Base-by-base conservation (phyloP, 2,329 filamentous ascomycete genomes). In the Periconia sp. region DNA sequence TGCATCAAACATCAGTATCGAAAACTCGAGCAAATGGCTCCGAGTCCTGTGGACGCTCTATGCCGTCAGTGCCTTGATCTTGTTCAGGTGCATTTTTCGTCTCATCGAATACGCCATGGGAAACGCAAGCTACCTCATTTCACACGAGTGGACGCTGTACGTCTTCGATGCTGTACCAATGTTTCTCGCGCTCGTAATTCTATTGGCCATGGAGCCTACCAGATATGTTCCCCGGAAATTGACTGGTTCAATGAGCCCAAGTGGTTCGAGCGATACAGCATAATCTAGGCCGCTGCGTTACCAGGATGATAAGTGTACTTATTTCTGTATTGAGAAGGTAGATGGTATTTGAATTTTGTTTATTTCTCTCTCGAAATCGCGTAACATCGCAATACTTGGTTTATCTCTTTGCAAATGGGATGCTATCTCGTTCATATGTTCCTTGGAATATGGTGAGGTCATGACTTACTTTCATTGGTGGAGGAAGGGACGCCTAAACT, bases 31-130 rank as follows among this genome's bases (percentile, higher is more conserved):
- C 7, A 48, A 59, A 1, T 71, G 69, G 68, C 61, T 50, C 45
- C 67, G 58, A 52, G 65, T 69, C 53, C 51, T 71, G 2, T 63
- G 61, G 56, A 72, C 73, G 0, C 68, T 84, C 17, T 83, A 84
- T 60, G 55, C 64, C 3, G 72, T 77, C 45, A 79, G 76, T 58
- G 57, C 68, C 1, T 64, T 83, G 17, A 80, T 84, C 57, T 68
- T 84, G 49, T 55, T 81, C 11, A 75, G 82, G 37, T 79, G 73
- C 35, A 61, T 80, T 1, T 82, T 82, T 55, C 75, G 82, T 31
- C 66, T 83, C 19, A 65, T 78, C 9, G 81, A 84, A 65, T 85
- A 81, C 56, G 59, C 72, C 0, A 69, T 76, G 64, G 81, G 81
- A 0, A 74, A 77, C 41, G 64, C 73, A 17, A 76, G 79, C 1